These are phyloP conservation scores for Mycena galericulata DNA, from an alignment of 768 basidiomycete species.

Conservation along the genomic window DNA sequence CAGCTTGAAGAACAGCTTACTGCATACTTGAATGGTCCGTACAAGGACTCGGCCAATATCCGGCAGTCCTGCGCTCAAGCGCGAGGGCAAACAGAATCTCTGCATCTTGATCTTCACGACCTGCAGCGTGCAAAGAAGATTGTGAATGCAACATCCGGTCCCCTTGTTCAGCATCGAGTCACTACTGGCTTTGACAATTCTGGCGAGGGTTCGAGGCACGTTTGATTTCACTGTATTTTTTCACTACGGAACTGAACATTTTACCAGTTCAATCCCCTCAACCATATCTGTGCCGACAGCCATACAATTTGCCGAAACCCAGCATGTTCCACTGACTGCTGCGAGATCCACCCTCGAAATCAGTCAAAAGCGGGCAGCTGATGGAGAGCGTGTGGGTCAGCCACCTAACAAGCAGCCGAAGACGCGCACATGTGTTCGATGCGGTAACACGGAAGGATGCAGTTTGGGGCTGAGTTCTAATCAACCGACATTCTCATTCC, in stretches of 20 bases:
- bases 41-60: constrained; percentile 15
- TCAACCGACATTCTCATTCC: too few species aligned
- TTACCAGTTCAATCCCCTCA: too few species aligned
- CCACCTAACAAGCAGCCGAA: too few species aligned
- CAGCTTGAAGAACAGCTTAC: constrained; percentile 23
- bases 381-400: neutral
- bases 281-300: neutral
- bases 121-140: neutral
- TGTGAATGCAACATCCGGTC: neutral
- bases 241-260: too few species aligned
- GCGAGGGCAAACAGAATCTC: neutral
- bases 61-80: constrained; percentile 12
- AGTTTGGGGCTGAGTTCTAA: too few species aligned
- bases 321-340: constrained; percentile 2
- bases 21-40: too few species aligned
- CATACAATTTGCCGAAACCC: neutral
- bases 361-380: neutral
- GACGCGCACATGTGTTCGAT: too few species aligned
- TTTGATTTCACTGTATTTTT: too few species aligned
- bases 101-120: neutral
- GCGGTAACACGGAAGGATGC: neutral
- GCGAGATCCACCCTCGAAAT: constrained; percentile 7
- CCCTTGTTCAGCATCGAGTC: constrained; percentile 1
- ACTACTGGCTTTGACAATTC: constrained; percentile 8
- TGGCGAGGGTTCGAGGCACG: too few species aligned